Evolutionary conservation across 1,139 yeast genomes (phyloP).

Genomic region (Candida smagusa): DNA sequence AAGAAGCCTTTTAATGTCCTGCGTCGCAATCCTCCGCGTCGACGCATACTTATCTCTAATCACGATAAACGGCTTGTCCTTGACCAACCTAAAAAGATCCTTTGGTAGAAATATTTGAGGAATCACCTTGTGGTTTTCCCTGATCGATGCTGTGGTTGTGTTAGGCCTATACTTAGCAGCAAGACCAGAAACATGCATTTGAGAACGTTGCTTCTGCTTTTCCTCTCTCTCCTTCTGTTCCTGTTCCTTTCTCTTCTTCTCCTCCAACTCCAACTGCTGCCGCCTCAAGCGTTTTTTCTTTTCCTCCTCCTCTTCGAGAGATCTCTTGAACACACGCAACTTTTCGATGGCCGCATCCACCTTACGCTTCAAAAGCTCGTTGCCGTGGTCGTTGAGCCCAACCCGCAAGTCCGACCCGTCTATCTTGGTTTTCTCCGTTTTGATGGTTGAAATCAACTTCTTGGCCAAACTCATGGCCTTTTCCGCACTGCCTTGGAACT

Average conservation of each 20-base stretch:
- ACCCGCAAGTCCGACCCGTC: constrained; percentile 40
- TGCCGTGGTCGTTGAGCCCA: constrained; percentile 36
- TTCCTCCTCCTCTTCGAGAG: constrained; percentile 28
- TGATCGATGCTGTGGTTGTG: constrained; percentile 34
- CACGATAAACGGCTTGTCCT: constrained; percentile 53
- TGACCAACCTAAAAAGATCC: constrained; percentile 46
- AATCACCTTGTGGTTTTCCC: constrained; percentile 29
- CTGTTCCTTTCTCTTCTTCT: constrained; percentile 20
- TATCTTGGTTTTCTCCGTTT: constrained; percentile 29
- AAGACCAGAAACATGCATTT: constrained; percentile 3
- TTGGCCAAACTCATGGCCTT: constrained; percentile 48
- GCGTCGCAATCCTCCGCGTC: constrained; percentile 46
- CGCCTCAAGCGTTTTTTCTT: constrained; percentile 22
- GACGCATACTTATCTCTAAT: constrained; percentile 56
- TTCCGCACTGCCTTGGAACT: constrained; percentile 58
- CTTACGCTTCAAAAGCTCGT: constrained; percentile 27
- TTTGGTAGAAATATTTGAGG: constrained; percentile 40
- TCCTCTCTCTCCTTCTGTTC: constrained; percentile 7
- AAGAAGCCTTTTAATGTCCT: constrained; percentile 52
- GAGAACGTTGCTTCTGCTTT: constrained; percentile 7
- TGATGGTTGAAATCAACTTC: constrained; percentile 27
- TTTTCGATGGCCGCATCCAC: constrained; percentile 32
- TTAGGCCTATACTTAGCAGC: constrained; percentile 22
- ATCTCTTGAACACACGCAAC: constrained; percentile 17
- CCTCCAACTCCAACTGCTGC: constrained; percentile 18